These are phyloP conservation scores for Suillus ampliporus DNA, from an alignment of 768 basidiomycete genomes.

Conservation along the genomic window DNA sequence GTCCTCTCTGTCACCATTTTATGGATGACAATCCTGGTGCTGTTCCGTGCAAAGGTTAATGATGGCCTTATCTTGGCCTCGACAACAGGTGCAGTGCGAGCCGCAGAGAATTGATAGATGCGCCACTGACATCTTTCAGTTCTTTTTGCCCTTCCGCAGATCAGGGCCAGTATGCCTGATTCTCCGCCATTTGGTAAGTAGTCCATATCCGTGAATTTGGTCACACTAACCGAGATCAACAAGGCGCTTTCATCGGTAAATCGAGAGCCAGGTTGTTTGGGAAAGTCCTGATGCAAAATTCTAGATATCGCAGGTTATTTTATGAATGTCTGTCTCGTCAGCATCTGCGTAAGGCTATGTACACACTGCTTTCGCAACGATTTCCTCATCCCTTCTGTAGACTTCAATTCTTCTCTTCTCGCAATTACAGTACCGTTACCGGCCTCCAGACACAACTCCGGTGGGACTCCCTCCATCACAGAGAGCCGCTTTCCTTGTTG, in stretches of 20 bases:
- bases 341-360: conserved; percentile 9
- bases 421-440: conserved; percentile 12
- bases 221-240: background rate
- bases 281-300: too few species aligned
- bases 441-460: background rate
- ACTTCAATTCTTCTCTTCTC: conserved; percentile 13
- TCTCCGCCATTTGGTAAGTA: conserved; percentile 14
- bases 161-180: conserved; percentile 13
- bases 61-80: conserved; percentile 8
- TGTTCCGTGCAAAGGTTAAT: conserved; percentile 2
- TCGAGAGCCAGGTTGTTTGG: background rate
- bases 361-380: background rate
- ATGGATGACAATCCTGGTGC: conserved; percentile 14
- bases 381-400: background rate
- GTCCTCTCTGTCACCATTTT: conserved; percentile 8
- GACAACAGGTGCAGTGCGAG: conserved; percentile 5
- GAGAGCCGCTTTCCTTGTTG: background rate
- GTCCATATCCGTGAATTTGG: background rate
- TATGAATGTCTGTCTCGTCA: conserved; percentile 14
- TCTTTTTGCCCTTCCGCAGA: conserved; percentile 13
- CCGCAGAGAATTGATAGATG: background rate
- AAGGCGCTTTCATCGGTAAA: conserved; percentile 9
- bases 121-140: background rate
- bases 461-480: background rate
- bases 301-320: conserved; percentile 14